Evolutionary conservation across 2,329 filamentous ascomycete species (phyloP), one percentile per base, ranked within the genome.

Genomic region (Phyllosticta citribraziliensis): DNA sequence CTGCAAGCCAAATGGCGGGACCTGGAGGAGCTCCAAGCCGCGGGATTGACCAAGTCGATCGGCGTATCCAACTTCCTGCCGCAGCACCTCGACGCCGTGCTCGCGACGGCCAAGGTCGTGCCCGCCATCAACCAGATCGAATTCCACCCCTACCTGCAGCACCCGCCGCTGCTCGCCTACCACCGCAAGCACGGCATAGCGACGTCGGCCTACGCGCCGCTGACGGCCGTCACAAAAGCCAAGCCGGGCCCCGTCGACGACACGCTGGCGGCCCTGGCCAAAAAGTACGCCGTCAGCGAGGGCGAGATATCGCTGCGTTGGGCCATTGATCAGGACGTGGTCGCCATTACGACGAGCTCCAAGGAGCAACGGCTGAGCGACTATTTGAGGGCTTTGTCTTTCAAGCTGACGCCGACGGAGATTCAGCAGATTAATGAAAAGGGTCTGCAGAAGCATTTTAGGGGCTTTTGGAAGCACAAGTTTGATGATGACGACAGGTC

Each of bases 61-160:
- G 84, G 84, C 22, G 83, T 87, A 22, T 85, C 82, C 60, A 87
- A 74, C 70, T 87, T 80, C 70, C 71, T 81, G 5, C 76, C 79
- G 24, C 69, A 73, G 22, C 80, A 87, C 62, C 74, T 87, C 19
- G 77, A 83, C 54, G 76, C 78, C 11, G 78, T 82, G 20, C 72
- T 83, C 58, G 78, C 79, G 59, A 77, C 75, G 0, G 80, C 81
- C n/a, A 79, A 74, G 50, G 76, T 84, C 11, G 73, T 77, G 1
- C 86, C 86, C 1, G 83, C 83, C 1, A 80, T 82, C 66, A 88
- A 88, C 73, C 86, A 88, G 73, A 84, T 88, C 64, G 86, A 88
- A 70, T 84, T 84, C 57, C 85, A 88, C 70, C 84, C 86, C 1
- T 87, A 86, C 67, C 77, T 88, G 11, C 86, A 87, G 69, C 86